Percentiles rank a stretch among this genome's conserved stretches.
These are phyloP conservation scores for Dichomitus squalens DNA, from an alignment of 1,284 basidiomycete species.

Conservation along the genomic window DNA sequence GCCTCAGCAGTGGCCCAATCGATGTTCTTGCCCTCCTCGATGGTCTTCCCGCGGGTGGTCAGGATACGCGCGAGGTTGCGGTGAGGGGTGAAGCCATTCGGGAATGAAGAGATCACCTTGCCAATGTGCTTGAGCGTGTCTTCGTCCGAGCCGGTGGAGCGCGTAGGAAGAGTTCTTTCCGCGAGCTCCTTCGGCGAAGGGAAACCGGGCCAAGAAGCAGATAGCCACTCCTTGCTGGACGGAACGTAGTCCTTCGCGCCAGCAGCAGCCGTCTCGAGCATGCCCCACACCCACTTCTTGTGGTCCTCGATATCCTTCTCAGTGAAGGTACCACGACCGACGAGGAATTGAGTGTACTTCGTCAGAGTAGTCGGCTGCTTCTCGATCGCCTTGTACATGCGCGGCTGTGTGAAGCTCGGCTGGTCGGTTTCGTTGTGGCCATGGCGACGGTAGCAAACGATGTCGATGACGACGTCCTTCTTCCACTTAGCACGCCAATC, in stretches of 20 bases:
- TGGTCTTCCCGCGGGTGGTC: constrained; percentile 82
- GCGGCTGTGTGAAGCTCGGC: constrained; percentile 97
- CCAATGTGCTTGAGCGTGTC: constrained; percentile 87
- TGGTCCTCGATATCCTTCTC: constrained; percentile 98
- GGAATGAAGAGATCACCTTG: constrained; percentile 84
- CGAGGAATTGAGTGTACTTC: constrained; percentile 90
- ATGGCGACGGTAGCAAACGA: constrained; percentile 98
- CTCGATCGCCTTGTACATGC: constrained; percentile 98
- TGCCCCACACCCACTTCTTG: constrained; percentile 99
- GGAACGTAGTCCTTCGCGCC: constrained; percentile 95
- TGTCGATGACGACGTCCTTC: constrained; percentile 98
- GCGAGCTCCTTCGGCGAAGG: constrained; percentile 96
- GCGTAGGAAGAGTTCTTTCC: constrained; percentile 89
- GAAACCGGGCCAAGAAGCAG: constrained; percentile 98
- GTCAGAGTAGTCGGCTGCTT: constrained; percentile 93
- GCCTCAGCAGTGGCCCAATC: constrained; percentile 99
- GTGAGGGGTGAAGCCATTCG: constrained; percentile 87
- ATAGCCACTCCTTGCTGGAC: constrained; percentile 95
- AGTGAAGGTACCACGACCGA: constrained; percentile 93
- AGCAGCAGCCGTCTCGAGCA: constrained; percentile 92
- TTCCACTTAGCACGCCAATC: constrained; percentile 99
- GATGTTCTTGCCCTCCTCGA: constrained; percentile 90
- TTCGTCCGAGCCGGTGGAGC: constrained; percentile 81
- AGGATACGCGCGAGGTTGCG: constrained; percentile 96
- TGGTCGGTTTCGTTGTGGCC: constrained; percentile 99